Percentiles rank a stretch among this genome's conserved stretches.
Evolutionary conservation across 2,329 filamentous ascomycete species (phyloP).

Genomic region (Sporothrix dimorphospora): DNA sequence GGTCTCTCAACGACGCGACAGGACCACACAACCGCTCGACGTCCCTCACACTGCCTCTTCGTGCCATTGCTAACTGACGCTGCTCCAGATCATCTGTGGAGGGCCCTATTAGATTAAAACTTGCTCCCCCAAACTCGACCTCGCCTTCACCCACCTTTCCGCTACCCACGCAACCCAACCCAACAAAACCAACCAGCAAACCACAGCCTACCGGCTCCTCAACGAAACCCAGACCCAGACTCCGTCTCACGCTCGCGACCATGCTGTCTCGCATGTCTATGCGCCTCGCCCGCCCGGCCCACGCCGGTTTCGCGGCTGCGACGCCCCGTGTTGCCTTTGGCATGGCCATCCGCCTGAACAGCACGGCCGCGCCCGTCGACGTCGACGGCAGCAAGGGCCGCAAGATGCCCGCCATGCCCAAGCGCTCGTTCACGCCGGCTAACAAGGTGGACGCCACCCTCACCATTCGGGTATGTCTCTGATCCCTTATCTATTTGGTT

Average conservation of each 20-base stretch:
- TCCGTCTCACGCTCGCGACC: conserved; percentile 10
- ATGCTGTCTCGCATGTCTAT: conserved; percentile 65
- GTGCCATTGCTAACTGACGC: conserved; percentile 25
- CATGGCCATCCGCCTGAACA: conserved; percentile 41
- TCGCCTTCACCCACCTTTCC: conserved; percentile 32
- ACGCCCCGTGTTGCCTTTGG: conserved; percentile 46
- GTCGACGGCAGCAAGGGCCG: conserved; percentile 71
- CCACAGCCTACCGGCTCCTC: conserved; percentile 12
- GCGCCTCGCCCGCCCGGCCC: conserved; percentile 54
- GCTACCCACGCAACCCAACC: conserved; percentile 13
- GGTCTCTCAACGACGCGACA: too few relatives aligned
- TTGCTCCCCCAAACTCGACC: conserved; percentile 31
- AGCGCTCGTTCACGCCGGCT: conserved; percentile 65
- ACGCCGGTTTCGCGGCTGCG: conserved; percentile 34
- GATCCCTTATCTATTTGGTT: neutral
- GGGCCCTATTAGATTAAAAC: conserved; percentile 53
- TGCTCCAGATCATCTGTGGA: conserved; percentile 57
- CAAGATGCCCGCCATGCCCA: conserved; percentile 62
- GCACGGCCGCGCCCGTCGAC: conserved; percentile 55
- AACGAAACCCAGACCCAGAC: neutral
- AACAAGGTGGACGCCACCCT: conserved; percentile 80
- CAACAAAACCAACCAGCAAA: conserved; percentile 34
- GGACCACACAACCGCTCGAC: neutral
- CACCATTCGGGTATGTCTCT: conserved; percentile 77
- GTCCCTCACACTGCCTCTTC: neutral